A percentile compares a stretch with the other conserved stretches of the same genome.
Evolutionary conservation across 75 land plant species (phyloP).

Genomic region (Pinus albicaulis): DNA sequence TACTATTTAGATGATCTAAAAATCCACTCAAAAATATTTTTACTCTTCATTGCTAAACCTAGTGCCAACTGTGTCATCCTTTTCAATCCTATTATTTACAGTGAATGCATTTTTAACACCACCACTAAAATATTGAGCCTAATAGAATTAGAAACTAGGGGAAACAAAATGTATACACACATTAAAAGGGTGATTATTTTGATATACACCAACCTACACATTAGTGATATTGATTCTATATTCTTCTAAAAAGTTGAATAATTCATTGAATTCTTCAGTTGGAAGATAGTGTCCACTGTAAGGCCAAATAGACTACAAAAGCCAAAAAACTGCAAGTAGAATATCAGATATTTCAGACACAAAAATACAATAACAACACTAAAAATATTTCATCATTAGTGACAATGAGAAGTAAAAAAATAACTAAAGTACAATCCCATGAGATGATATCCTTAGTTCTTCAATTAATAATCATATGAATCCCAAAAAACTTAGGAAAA

Average conservation of each 20-base stretch:
- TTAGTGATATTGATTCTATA: constrained; percentile 69
- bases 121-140: not conserved
- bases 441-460: too few relatives aligned
- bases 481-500: too few relatives aligned
- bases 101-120: not conserved
- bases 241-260: constrained; percentile 63
- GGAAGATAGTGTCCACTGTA: constrained; percentile 98
- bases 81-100: not conserved
- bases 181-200: not conserved
- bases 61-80: not conserved
- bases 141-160: not conserved
- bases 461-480: too few relatives aligned
- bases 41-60: not conserved
- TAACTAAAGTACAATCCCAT: too few relatives aligned
- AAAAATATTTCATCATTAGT: not conserved
- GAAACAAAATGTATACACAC: not conserved
- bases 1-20: not conserved
- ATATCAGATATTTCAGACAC: not conserved
- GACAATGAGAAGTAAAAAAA: not conserved
- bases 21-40: not conserved
- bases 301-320: constrained; percentile 35
- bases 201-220: constrained; percentile 60
- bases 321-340: not conserved
- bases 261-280: constrained; percentile 75
- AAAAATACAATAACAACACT: not conserved